Conservation (phyloP, 2,329 filamentous ascomycete species). For the Colletotrichum sp. region DNA sequence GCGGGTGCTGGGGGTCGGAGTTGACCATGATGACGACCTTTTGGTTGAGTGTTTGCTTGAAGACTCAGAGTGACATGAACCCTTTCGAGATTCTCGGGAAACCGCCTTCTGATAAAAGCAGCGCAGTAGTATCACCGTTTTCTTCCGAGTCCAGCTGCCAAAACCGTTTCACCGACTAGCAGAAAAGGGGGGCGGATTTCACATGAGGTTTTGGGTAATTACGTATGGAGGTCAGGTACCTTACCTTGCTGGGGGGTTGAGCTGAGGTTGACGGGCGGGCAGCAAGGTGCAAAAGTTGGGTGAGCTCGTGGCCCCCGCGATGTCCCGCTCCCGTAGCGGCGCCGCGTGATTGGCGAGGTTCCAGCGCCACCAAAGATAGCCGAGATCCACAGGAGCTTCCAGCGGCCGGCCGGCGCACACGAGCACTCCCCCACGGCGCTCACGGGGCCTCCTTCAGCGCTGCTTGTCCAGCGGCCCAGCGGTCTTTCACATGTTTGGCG, state of each 20-base stretch:
- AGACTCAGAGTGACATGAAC: background rate
- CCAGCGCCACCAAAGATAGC: constrained; percentile 18
- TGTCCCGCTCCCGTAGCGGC: constrained; percentile 16
- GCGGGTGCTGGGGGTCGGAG: constrained; percentile 31
- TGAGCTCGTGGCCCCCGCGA: background rate
- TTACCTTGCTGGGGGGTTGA: background rate
- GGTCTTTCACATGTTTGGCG: constrained; percentile 1
- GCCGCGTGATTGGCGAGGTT: constrained; percentile 20
- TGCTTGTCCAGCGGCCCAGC: background rate
- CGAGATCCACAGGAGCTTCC: constrained; percentile 17
- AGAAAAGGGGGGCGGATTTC: background rate
- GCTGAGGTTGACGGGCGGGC: background rate
- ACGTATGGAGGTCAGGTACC: background rate
- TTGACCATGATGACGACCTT: constrained; percentile 20
- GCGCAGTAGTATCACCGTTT: background rate
- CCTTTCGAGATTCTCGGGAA: background rate
- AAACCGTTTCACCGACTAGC: constrained; percentile 15
- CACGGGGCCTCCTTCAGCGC: constrained; percentile 1
- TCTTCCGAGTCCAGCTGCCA: background rate
- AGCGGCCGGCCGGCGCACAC: constrained; percentile 12
- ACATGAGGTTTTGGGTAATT: constrained; percentile 7
- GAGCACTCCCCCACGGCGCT: background rate
- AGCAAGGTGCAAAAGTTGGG: background rate
- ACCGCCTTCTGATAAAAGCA: background rate
- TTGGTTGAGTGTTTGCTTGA: background rate